Evolutionary conservation across 2,329 filamentous ascomycete genomes (phyloP), one percentile per base, ranked within the genome.

Genomic region (Coniochaeta hoffmannii): DNA sequence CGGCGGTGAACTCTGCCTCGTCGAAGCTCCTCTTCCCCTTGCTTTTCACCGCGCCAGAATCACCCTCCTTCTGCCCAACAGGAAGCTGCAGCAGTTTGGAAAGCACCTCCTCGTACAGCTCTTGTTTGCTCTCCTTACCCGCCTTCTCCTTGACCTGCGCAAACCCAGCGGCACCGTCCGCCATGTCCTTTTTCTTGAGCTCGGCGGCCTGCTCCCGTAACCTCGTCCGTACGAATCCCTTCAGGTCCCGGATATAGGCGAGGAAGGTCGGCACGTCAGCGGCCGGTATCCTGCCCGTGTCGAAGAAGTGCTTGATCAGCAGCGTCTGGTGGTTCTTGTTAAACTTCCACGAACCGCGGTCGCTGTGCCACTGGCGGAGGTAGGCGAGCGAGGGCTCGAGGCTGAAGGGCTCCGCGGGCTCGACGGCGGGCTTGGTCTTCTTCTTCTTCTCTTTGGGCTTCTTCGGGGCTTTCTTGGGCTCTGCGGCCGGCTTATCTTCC

Each of bases 291-390:
- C 80, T 79, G 59, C 82, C 81, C 60, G 84, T 73, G 62, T 89
- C 85, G 67, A 95, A 89, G 49, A 88, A 73, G 74, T 95, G 85
- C 69, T 94, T 93, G 66, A 97, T 82, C 12, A 97, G 77, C 62
- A 89, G 83, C 54, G 86, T 89, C 71, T 97, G 92, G 66, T 90
- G 85, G 63, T 90, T 92, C 74, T 97, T 97, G 76, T 95, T 96
- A 76, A 97, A 97, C 71, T 96, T 97, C 93, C 93, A 97, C 62
- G 77, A 77, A 10, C 79, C 75, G 56, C 85, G 85, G 58, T 85
- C 80, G 55, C 79, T 80, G 71, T 89, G 79, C 79, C 91, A 96
- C 66, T 86, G 83, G 50, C 78, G 78, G 46, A 97, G 80, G 68
- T 97, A 97, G 54, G 82, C 78, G 15, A 95, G 77, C 56, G 90